Evolutionary conservation across 192 early-diverging fungal species (phyloP), one percentile per base, ranked within the genome.

Genomic region (Rhizophlyctis rosea): DNA sequence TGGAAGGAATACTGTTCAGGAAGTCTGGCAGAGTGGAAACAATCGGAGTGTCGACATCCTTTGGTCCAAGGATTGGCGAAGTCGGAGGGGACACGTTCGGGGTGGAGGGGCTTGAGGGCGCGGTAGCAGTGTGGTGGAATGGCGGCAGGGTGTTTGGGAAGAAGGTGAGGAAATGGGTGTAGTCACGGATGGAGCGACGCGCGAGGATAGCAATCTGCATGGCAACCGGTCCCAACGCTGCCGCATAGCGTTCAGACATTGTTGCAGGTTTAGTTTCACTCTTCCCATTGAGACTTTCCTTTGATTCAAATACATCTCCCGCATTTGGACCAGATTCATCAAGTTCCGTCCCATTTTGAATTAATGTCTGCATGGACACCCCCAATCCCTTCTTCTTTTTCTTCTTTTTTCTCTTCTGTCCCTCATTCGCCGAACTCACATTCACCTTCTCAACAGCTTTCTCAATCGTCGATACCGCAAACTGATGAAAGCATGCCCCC

Each of bases 401-500:
- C 47, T 51, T 60, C 50, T 55, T 61, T 24, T 31, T 52, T 2
- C 52, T 4, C 24, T 54, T 52, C 24, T 63, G 50, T 13, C 50
- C 24, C 23, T 47, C 1, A 57, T 54, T 54, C 23, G 58, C 28
- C 1, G 74, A 65, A n/a, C n/a, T n/a, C n/a, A n/a, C n/a, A 29
- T 73, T 75, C 14, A 76, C 68, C 34, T 50, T 51, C 0, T 68
- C 55, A 30, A 76, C 64, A 3, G 62, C 63, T 14, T 59, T 55
- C 21, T 76, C 75, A 14, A 76, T 50, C 33, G 74, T 53, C 36
- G 28, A 31, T 11, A 76, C 50, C 5, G 75, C 75, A 57, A 70
- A 76, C 57, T 76, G 75, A 47, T 76, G 75, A 29, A 66, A 69
- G 34, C 72, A 70, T 36, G 75, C 75, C 3, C 47, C 75, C 2